Conservation (phyloP, 2,329 filamentous ascomycete genomes). For the Aspergillus cejpii region DNA sequence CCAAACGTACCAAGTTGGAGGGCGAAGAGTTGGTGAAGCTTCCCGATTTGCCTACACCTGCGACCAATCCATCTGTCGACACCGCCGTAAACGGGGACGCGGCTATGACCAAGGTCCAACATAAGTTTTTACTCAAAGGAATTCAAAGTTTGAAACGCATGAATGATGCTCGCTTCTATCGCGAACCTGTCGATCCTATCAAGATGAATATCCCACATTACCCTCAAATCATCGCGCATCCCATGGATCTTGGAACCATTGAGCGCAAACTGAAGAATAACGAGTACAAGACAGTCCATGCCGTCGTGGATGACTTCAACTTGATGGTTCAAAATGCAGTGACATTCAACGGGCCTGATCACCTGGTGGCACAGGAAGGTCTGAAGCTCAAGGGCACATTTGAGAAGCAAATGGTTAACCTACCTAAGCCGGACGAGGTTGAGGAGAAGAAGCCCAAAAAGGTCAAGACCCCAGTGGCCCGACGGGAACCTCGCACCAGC, state of each 20-base stretch:
- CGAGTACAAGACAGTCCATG: constrained; percentile 62
- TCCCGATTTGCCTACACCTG: constrained; percentile 37
- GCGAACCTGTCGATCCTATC: constrained; percentile 67
- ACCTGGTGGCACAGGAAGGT: constrained; percentile 64
- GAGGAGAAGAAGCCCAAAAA: constrained; percentile 58
- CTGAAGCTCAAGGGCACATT: constrained; percentile 56
- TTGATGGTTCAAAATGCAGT: constrained; percentile 73
- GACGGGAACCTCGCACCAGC: constrained; percentile 45
- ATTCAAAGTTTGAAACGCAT: constrained; percentile 65
- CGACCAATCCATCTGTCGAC: constrained; percentile 21
- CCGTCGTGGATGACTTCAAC: constrained; percentile 66
- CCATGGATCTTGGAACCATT: constrained; percentile 78
- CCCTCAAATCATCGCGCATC: constrained; percentile 63
- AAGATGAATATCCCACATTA: constrained; percentile 71
- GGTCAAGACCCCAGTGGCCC: constrained; percentile 40
- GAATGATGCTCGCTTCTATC: constrained; percentile 69
- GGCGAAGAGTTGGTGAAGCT: constrained; percentile 44
- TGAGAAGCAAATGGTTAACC: constrained; percentile 53
- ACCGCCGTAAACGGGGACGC: constrained; percentile 13
- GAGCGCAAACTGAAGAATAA: constrained; percentile 70
- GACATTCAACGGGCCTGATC: constrained; percentile 72
- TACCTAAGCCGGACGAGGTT: constrained; percentile 51
- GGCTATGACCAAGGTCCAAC: constrained; percentile 38
- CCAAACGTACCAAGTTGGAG: constrained; percentile 76
- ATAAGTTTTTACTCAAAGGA: constrained; percentile 38